phyloP scores from a whole-genome alignment of 148 eudicot species.

The Silene uniflora region DNA sequence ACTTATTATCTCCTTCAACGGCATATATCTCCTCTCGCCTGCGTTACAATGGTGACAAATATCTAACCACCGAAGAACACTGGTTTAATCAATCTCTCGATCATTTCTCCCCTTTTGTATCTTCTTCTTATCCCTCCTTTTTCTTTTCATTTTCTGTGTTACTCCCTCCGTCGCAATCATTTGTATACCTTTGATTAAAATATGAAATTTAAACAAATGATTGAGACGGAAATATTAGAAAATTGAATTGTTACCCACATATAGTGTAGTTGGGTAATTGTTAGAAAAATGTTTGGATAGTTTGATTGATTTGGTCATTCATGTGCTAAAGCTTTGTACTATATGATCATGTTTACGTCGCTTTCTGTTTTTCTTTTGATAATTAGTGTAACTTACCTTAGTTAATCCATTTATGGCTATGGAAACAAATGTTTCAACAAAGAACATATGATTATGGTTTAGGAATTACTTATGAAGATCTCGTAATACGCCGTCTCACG shows the following conservation, averaged over 20 bases:
- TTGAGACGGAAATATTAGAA: not conserved
- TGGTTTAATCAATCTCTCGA: slow-evolving; percentile 90
- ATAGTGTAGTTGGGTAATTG: too few species aligned
- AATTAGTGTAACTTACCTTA: not conserved
- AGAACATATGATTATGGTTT: not conserved
- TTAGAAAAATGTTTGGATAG: too few species aligned
- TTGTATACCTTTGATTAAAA: not conserved
- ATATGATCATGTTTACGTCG: not conserved
- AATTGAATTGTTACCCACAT: too few species aligned
- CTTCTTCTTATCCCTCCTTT: slow-evolving; percentile 12
- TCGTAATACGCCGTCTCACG: not conserved
- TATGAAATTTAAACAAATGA: too few species aligned
- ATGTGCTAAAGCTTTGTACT: not conserved
- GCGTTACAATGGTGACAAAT: slow-evolving; percentile 27
- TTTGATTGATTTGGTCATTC: not conserved
- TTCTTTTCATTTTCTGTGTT: not conserved
- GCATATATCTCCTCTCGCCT: slow-evolving; percentile 32
- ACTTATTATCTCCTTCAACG: slow-evolving; percentile 15
- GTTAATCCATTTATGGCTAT: not conserved
- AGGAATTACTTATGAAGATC: not conserved
- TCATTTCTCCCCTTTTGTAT: slow-evolving; percentile 80
- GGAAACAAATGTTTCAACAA: not conserved
- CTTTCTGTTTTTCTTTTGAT: not conserved
- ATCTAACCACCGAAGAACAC: slow-evolving; percentile 49
- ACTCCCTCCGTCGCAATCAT: not conserved